Evolutionary conservation across 352 stramenopile species (phyloP).

Genomic region (Phytopythium ostracodes): DNA sequence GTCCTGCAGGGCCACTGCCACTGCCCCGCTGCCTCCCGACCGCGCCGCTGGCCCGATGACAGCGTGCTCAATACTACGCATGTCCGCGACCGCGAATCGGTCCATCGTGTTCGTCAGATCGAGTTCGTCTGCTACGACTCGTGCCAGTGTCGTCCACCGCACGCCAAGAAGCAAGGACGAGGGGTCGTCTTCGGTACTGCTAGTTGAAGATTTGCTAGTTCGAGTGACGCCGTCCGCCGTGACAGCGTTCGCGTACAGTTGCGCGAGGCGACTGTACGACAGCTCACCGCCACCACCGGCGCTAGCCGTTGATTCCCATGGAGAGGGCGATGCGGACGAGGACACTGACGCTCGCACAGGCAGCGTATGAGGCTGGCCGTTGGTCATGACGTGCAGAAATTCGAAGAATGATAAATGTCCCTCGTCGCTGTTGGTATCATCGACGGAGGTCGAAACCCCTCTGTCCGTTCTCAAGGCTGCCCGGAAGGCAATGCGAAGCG

Average conservation of each 20-base stretch:
- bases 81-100: conserved; percentile 21
- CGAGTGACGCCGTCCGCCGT: neutral
- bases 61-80: conserved; percentile 33
- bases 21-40: neutral
- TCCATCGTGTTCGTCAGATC: conserved; percentile 30
- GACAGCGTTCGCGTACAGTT: conserved; percentile 21
- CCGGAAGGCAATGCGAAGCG: conserved; percentile 22
- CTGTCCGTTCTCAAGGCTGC: conserved; percentile 10
- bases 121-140: conserved; percentile 21
- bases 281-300: conserved; percentile 4
- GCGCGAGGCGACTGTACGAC: conserved; percentile 17
- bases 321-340: neutral
- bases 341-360: neutral
- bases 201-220: neutral
- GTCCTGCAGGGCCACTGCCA: neutral
- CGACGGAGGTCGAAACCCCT: neutral
- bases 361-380: conserved; percentile 3
- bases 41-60: conserved; percentile 2
- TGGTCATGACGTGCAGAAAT: conserved; percentile 34
- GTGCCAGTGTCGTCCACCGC: conserved; percentile 24
- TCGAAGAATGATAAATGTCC: conserved; percentile 30
- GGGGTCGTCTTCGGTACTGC: neutral
- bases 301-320: neutral
- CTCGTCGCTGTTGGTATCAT: neutral
- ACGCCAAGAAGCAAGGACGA: neutral